Conservation (phyloP, 2,329 filamentous ascomycete genomes). For the Decorospora gaudefroyi region DNA sequence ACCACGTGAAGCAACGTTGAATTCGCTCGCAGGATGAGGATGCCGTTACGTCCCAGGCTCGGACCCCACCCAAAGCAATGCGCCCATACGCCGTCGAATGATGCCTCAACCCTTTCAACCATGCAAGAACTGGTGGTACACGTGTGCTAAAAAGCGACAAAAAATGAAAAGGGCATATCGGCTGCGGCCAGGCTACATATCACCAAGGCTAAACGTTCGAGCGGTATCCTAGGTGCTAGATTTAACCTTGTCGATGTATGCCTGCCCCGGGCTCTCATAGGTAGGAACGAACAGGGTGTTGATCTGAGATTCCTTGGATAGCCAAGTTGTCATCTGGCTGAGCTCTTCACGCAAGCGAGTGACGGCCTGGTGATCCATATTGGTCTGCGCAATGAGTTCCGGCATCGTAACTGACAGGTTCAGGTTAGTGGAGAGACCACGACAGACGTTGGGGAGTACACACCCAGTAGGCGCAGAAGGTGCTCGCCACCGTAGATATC, state of each 20-base stretch:
- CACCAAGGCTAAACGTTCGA: not conserved
- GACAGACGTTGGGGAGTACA: conserved; percentile 32
- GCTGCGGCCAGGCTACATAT: not conserved
- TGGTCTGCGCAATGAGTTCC: conserved; percentile 93
- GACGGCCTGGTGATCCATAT: conserved; percentile 93
- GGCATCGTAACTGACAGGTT: conserved; percentile 73
- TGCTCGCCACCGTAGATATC: conserved; percentile 95
- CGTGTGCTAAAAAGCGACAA: conserved; percentile 1
- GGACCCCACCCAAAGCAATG: no score
- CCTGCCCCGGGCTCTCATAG: conserved; percentile 72
- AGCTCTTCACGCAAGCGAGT: conserved; percentile 88
- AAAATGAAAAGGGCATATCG: not conserved
- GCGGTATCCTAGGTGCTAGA: conserved; percentile 29
- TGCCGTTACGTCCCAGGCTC: no score
- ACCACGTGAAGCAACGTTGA: not conserved
- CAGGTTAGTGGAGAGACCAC: not conserved
- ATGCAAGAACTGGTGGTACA: conserved; percentile 25
- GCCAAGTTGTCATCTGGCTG: conserved; percentile 81
- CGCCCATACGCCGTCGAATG: conserved; percentile 22
- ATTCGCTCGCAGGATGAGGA: not conserved
- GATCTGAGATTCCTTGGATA: conserved; percentile 69
- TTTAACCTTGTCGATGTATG: conserved; percentile 71
- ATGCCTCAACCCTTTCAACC: conserved; percentile 9
- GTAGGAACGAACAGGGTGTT: conserved; percentile 75
- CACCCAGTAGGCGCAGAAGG: conserved; percentile 85